phyloP scores from a whole-genome alignment of 2,329 filamentous ascomycete genomes.

The Apiospora aurea region DNA sequence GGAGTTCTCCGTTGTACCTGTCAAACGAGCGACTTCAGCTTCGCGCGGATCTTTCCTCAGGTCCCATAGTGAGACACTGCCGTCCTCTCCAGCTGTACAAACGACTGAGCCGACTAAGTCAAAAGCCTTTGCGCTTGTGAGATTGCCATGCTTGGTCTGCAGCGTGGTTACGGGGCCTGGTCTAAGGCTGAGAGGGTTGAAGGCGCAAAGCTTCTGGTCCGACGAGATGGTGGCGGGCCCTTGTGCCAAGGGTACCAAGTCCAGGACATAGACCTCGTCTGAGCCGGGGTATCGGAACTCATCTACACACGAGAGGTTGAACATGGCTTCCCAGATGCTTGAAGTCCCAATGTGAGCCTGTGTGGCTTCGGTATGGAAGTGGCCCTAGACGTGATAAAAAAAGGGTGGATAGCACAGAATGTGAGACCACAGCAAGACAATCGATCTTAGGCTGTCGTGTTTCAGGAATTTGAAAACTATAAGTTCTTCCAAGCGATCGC shows the following conservation, averaged over 20 bases:
- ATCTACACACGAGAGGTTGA: constrained; percentile 48
- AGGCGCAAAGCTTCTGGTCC: constrained; percentile 72
- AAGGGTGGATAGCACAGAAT: not conserved
- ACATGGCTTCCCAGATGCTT: constrained; percentile 44
- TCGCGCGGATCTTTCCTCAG: constrained; percentile 53
- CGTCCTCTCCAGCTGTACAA: constrained; percentile 76
- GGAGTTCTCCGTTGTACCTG: constrained; percentile 48
- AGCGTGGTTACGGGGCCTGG: constrained; percentile 56
- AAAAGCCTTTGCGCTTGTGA: constrained; percentile 67
- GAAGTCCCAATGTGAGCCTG: not conserved
- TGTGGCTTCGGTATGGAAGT: not conserved
- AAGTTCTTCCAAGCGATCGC: not conserved
- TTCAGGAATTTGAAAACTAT: not conserved
- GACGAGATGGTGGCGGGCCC: constrained; percentile 71
- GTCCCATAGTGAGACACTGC: constrained; percentile 72
- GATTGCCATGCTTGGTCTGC: constrained; percentile 63
- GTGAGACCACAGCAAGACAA: not conserved
- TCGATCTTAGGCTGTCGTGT: not conserved
- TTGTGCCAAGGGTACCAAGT: constrained; percentile 58
- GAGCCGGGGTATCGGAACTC: constrained; percentile 47
- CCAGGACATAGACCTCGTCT: constrained; percentile 63
- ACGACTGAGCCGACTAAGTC: constrained; percentile 61
- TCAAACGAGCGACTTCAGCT: constrained; percentile 53
- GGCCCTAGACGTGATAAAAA: not conserved
- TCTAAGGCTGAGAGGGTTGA: constrained; percentile 65